Evolutionary conservation across 2,329 filamentous ascomycete species (phyloP).

Genomic region (Chaetomium sp.): DNA sequence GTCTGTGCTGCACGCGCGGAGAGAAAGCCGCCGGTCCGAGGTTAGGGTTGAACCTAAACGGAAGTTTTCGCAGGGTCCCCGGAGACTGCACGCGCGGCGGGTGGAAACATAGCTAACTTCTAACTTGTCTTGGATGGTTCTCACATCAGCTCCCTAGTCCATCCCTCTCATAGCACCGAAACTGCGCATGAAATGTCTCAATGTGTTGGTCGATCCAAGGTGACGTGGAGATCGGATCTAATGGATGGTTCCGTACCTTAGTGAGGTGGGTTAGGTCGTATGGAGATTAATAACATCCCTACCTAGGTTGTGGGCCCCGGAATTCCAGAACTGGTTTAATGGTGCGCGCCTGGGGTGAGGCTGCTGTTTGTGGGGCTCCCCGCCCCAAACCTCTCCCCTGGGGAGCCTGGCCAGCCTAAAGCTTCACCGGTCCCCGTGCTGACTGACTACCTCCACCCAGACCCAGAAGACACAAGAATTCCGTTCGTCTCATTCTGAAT

Average conservation of each 20-base stretch:
- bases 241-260: too few relatives aligned
- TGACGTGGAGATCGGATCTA: not conserved
- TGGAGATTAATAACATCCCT: not conserved
- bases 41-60: not conserved
- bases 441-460: not conserved
- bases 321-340: not conserved
- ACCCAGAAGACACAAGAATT: not conserved
- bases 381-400: not conserved
- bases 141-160: too few relatives aligned
- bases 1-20: not conserved
- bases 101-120: not conserved
- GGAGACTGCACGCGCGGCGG: not conserved
- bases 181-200: too few relatives aligned
- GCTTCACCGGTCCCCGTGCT: slow-evolving; percentile 10
- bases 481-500: not conserved
- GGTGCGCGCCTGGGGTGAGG: not conserved
- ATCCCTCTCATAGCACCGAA: too few relatives aligned
- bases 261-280: not conserved
- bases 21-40: not conserved
- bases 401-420: slow-evolving; percentile 3
- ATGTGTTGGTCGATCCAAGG: not conserved
- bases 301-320: too few relatives aligned
- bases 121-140: too few relatives aligned
- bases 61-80: not conserved
- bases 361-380: slow-evolving; percentile 2